Percentiles rank a stretch among this genome's conserved stretches.
Evolutionary conservation across 768 basidiomycete species (phyloP).

Genomic region (Lactifluus pinguis): DNA sequence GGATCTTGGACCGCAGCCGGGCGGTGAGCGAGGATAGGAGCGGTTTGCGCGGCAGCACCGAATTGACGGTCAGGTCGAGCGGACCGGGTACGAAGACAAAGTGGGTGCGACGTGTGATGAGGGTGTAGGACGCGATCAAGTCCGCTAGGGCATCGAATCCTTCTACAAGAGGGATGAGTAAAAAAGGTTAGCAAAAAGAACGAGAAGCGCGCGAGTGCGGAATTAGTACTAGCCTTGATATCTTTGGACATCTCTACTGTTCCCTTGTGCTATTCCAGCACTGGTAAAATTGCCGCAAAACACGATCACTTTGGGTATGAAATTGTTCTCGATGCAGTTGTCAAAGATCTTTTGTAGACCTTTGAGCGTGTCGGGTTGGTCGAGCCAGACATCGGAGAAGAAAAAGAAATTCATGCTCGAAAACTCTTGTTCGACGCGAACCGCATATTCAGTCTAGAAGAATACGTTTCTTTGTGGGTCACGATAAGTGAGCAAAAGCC

Average conservation of each 20-base stretch:
- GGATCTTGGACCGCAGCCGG: slow-evolving; percentile 61
- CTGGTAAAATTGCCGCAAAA: slow-evolving; percentile 95
- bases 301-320: slow-evolving; percentile 83
- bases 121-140: slow-evolving; percentile 72
- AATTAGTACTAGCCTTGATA: slow-evolving; percentile 61
- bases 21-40: slow-evolving; percentile 68
- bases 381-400: slow-evolving; percentile 93
- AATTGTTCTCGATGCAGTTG: slow-evolving; percentile 77
- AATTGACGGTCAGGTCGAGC: slow-evolving; percentile 74
- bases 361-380: slow-evolving; percentile 71
- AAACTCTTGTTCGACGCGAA: slow-evolving; percentile 58
- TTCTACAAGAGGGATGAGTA: slow-evolving; percentile 37
- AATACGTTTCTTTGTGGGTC: not conserved
- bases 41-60: slow-evolving; percentile 71
- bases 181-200: too few relatives aligned
- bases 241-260: slow-evolving; percentile 63
- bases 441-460: slow-evolving; percentile 42
- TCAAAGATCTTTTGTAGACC: slow-evolving; percentile 84
- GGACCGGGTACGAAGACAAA: slow-evolving; percentile 96
- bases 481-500: not conserved
- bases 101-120: slow-evolving; percentile 69
- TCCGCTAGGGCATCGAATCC: slow-evolving; percentile 83
- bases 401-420: slow-evolving; percentile 82
- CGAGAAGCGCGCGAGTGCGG: too few relatives aligned
- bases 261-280: slow-evolving; percentile 69